These are phyloP conservation scores for Cyclanthera cordifolia DNA, from an alignment of 306 rosid species.

Conservation along the genomic window DNA sequence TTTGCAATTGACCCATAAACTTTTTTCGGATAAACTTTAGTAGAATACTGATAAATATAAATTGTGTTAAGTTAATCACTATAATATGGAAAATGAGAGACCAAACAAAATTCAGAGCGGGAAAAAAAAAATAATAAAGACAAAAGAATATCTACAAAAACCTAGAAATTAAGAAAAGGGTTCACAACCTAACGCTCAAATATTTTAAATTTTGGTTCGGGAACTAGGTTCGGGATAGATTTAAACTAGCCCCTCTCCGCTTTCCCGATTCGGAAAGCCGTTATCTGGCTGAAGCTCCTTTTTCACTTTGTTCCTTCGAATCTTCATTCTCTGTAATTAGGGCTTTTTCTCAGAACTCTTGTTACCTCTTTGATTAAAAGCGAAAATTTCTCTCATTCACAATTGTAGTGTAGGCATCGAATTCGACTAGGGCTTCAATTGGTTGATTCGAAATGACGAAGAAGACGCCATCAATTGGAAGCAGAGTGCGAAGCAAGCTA, in stretches of 20 bases:
- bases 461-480: constrained; percentile 40
- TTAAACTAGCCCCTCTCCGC: not conserved
- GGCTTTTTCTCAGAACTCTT: not conserved
- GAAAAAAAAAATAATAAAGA: not conserved
- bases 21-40: too few species aligned
- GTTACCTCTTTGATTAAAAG: not conserved
- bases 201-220: constrained; percentile 20
- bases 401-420: not conserved
- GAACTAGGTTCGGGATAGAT: constrained; percentile 26
- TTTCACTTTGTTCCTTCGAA: not conserved
- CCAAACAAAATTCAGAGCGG: too few species aligned
- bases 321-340: not conserved
- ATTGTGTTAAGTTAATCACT: too few species aligned
- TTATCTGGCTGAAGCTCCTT: constrained; percentile 15
- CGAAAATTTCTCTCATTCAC: not conserved
- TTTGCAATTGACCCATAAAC: too few species aligned
- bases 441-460: constrained; percentile 30
- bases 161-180: not conserved
- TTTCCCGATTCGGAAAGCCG: constrained; percentile 34
- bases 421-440: constrained; percentile 1
- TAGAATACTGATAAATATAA: too few species aligned
- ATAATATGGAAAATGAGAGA: too few species aligned
- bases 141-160: not conserved
- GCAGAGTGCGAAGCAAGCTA: constrained; percentile 50
- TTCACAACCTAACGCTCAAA: not conserved